Conservation (phyloP, 2,329 filamentous ascomycete genomes). For the Talaromyces albobiverticillius region DNA sequence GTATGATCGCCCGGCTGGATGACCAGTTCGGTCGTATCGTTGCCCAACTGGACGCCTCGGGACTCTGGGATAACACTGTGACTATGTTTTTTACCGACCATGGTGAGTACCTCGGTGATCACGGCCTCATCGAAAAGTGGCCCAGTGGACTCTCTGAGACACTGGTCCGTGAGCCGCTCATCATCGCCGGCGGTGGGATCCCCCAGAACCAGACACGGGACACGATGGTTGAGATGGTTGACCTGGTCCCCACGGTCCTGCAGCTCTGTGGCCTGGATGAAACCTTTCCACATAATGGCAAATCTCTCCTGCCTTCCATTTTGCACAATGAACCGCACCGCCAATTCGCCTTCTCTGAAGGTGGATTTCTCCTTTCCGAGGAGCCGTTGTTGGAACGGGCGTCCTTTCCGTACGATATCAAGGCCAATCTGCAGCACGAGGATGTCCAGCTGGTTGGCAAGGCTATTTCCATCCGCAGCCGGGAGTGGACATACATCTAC, state of each 20-base stretch:
- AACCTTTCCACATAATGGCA: constrained; percentile 41
- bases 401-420: constrained; percentile 48
- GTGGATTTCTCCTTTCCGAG: constrained; percentile 44
- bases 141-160: constrained; percentile 44
- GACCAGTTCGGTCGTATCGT: constrained; percentile 45
- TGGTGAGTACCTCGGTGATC: constrained; percentile 48
- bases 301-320: constrained; percentile 32
- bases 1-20: constrained; percentile 48
- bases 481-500: constrained; percentile 44
- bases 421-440: constrained; percentile 45
- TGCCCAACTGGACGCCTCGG: constrained; percentile 27
- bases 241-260: constrained; percentile 45
- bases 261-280: constrained; percentile 39
- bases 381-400: constrained; percentile 47
- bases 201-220: constrained; percentile 32
- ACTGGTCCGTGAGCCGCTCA: constrained; percentile 44
- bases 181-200: constrained; percentile 43
- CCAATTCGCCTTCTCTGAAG: constrained; percentile 44
- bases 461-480: constrained; percentile 25
- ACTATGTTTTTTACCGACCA: constrained; percentile 35
- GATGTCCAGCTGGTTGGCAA: constrained; percentile 45
- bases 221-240: constrained; percentile 46
- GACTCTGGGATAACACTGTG: constrained; percentile 39
- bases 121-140: constrained; percentile 51
- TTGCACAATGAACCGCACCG: constrained; percentile 31